A percentile compares a stretch with the other conserved stretches of the same genome.
Conservation (phyloP, 192 early-diverging fungal genomes). For the Coemansia sp. region DNA sequence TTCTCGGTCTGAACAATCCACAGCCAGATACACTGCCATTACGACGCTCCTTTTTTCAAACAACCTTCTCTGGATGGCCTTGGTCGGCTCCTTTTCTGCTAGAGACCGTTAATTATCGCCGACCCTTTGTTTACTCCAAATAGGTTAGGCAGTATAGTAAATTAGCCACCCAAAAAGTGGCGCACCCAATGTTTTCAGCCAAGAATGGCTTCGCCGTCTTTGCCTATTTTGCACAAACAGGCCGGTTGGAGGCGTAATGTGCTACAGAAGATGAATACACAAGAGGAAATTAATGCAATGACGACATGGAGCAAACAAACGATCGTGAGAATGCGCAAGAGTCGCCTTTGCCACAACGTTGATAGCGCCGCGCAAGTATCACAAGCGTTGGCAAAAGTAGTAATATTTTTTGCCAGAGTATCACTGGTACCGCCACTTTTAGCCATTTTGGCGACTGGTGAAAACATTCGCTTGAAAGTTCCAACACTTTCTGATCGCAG, state of each 20-base stretch:
- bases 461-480: not conserved
- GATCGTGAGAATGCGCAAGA: not conserved
- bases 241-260: not conserved
- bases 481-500: not conserved
- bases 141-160: not conserved
- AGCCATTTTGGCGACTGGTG: not conserved
- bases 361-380: not conserved
- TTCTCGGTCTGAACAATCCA: not conserved
- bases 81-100: not conserved
- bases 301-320: not conserved
- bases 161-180: not conserved
- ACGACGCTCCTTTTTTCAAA: not conserved
- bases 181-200: not conserved
- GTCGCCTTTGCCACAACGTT: not conserved
- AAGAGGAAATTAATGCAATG: not conserved
- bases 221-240: not conserved
- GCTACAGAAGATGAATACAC: not conserved
- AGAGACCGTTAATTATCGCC: not conserved
- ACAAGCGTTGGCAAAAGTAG: not conserved
- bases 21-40: not conserved
- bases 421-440: not conserved
- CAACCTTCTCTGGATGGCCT: not conserved
- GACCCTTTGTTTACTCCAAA: not conserved
- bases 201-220: not conserved
- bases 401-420: not conserved